A percentile compares a stretch with the other conserved stretches of the same genome.
Evolutionary conservation across 306 rosid species (phyloP).

Genomic region (Mucuna pruriens): DNA sequence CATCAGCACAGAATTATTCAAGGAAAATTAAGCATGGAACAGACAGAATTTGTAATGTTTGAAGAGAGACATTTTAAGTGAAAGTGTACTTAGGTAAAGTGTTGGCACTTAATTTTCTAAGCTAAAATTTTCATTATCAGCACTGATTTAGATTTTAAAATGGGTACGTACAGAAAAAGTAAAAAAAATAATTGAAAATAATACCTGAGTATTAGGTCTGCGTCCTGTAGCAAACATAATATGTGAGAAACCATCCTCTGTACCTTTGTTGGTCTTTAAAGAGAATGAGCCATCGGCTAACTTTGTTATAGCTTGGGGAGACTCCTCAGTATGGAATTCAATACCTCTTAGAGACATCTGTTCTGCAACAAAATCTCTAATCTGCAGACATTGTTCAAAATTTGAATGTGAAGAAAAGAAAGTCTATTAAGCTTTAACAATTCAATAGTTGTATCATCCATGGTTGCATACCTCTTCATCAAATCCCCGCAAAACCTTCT

Average conservation of each 20-base stretch:
- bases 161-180: not conserved
- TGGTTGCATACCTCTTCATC: constrained; percentile 85
- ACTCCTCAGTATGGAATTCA: constrained; percentile 80
- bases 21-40: constrained; percentile 19
- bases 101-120: constrained; percentile 21
- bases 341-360: constrained; percentile 92
- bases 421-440: not conserved
- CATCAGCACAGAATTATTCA: not conserved
- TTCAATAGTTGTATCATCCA: constrained; percentile 16
- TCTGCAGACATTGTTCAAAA: constrained; percentile 56
- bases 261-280: constrained; percentile 88
- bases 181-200: not conserved
- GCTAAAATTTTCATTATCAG: not conserved
- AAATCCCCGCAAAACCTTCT: constrained; percentile 90
- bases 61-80: not conserved
- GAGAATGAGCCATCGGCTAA: constrained; percentile 83
- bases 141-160: not conserved
- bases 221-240: constrained; percentile 99
- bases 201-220: constrained; percentile 87
- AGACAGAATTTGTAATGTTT: constrained; percentile 26
- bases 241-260: constrained; percentile 85
- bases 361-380: constrained; percentile 84
- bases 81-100: not conserved
- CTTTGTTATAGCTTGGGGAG: constrained; percentile 79
- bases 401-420: constrained; percentile 30